Base-by-base conservation (phyloP, 139 green algal genomes). In the Tetradesmus obliquus region DNA sequence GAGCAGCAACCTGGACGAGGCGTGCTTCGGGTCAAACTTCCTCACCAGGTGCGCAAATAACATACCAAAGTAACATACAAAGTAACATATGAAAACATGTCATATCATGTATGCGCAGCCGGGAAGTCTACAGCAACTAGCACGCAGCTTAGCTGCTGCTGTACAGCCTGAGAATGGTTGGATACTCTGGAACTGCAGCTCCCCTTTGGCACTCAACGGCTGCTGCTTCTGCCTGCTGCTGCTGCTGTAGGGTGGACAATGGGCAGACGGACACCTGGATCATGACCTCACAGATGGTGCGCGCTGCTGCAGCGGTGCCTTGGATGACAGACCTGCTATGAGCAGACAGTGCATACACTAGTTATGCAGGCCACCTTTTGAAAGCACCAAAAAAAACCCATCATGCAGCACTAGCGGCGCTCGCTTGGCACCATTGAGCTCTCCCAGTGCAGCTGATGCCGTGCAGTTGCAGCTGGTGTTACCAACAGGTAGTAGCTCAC, bases 261-360 rank as follows among this genome's bases (percentile, higher is more conserved):
- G 88, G 88, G 24, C 88, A 91, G 58, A 13, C 58, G 3, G 88
- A 91, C 79, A 91, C 88, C 2, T 91, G 88, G 88, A 22, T 91
- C 55, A n/a, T 87, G n/a, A 87, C 15, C 4, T 5, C 5, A 13
- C 12, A 24, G 15, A 53, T 84, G 13, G 66, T 76, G 66, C 7
- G 66, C 0, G 66, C 66, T 76, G 66, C 66, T 19, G 9, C 10
- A 5, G 62, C 1, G 10, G 9, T 72, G 62, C 10, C 10, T 72
- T 10, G 4, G 62, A 5, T 72, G 3, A 0, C 9, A 19, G 62
- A 45, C 0, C 32, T 45, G 32, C 32, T 45, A 45, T 45, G 32
- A 45, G 32, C 32, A 45, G 32, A 45, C 32, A 45, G 32, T 45
- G 32, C 32, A 45, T 45, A 45, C 32, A 45, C 32, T 45, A 45